Conservation (phyloP, 2,329 filamentous ascomycete species). For the Trichoderma aggressivum region DNA sequence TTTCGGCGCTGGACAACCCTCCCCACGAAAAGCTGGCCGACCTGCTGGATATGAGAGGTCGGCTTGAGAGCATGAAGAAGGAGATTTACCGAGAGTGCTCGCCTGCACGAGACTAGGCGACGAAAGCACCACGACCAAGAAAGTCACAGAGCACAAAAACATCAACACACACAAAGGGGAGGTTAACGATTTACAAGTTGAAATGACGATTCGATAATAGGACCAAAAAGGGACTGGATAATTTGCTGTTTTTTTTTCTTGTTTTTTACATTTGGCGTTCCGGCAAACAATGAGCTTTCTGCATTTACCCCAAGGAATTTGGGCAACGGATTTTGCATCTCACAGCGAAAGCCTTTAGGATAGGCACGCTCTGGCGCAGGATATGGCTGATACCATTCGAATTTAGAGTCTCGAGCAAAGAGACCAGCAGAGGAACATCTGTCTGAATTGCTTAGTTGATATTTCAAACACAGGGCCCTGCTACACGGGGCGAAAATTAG, state of each 20-base stretch:
- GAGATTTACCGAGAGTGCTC: conserved; percentile 52
- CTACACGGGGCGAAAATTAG: background rate
- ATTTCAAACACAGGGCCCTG: background rate
- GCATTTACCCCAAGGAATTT: conserved; percentile 20
- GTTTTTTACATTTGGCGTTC: background rate
- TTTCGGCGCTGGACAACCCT: conserved; percentile 49
- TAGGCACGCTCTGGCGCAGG: conserved; percentile 20
- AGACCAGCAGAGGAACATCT: conserved; percentile 12
- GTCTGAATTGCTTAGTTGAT: conserved; percentile 10
- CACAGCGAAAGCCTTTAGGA: conserved; percentile 13
- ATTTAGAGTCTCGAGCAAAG: conserved; percentile 15
- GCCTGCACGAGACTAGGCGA: conserved; percentile 22
- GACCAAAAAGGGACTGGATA: conserved; percentile 18
- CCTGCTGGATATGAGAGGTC: conserved; percentile 52
- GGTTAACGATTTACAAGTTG: conserved; percentile 17
- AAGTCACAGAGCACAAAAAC: background rate
- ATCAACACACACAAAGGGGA: background rate
- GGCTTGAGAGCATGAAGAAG: conserved; percentile 55
- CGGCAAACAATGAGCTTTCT: conserved; percentile 15
- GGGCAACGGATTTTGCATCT: conserved; percentile 21
- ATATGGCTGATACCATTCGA: conserved; percentile 22
- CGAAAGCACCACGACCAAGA: background rate
- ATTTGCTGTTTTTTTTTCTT: conserved; percentile 10
- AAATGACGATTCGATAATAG: conserved; percentile 17
- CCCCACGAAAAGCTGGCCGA: conserved; percentile 48